Base-by-base conservation (phyloP, 495 filamentous ascomycete genomes). In the Penicillium salamii region DNA sequence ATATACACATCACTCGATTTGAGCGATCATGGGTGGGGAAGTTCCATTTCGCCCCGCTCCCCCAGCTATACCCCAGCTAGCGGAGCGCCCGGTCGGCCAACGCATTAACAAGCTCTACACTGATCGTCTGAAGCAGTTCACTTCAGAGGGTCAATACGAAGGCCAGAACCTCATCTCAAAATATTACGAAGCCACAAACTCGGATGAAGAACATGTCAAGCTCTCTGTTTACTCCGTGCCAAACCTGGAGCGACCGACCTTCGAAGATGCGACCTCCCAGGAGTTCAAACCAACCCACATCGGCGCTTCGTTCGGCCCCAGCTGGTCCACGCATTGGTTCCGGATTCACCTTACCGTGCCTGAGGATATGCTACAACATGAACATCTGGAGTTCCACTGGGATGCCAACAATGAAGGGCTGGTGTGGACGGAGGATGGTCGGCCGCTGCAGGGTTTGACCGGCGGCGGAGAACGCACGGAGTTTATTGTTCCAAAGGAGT, bases 251-350 rank as follows among this genome's bases (percentile, higher is more conserved):
- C 82, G 93, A 17, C 93, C 95, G 12, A 81, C 86, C n/a, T 98
- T 98, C 71, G 66, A 91, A 47, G 90, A 97, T 31, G 93, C 92
- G 14, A 86, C 84, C 28, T 86, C 82, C 17, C 83, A 91, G 49
- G 76, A 88, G 32, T 98, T 95, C 70, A 76, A 76, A 23, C 71
- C 80, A n/a, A 87, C 92, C 1, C 72, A 76, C 13, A 83, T 90
- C 44, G 91, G 92, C 24, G 77, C 84, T 47, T 80, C 74, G 12
- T 97, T 97, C 57, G 93, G 93, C 3, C 93, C 93, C 9, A 91
- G 90, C 37, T 98, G 93, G 93, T 90, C 90, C 0, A 98, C 93
- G n/a, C 92, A 97, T 68, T 98, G 93, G 93, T 93, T 97, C 78
- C 86, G 83, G 35, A 80, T 96, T 44, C 71, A 82, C 34, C 71